A percentile compares a stretch with the other conserved stretches of the same genome.
These are phyloP conservation scores for Tremella yokohamensis DNA, from an alignment of 768 basidiomycete genomes.

Conservation along the genomic window DNA sequence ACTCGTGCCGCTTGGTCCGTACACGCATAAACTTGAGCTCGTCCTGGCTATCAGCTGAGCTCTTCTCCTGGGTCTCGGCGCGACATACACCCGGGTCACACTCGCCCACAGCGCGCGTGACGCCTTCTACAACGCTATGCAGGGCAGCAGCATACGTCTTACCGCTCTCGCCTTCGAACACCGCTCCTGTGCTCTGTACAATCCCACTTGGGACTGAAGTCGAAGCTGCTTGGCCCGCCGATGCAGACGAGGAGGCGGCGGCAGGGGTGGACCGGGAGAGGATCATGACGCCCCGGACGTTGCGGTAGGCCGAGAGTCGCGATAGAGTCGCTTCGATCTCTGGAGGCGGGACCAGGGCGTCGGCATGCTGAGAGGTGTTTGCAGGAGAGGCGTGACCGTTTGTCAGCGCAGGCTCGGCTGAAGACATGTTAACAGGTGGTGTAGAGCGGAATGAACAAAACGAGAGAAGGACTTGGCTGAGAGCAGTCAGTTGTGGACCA, in stretches of 20 bases:
- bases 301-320: slow-evolving; percentile 71
- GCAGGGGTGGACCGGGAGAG: slow-evolving; percentile 60
- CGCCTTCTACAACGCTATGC: slow-evolving; percentile 67
- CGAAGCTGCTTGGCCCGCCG: slow-evolving; percentile 7
- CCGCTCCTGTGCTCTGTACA: slow-evolving; percentile 61
- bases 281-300: slow-evolving; percentile 81
- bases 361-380: no score
- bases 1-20: slow-evolving; percentile 82
- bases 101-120: slow-evolving; percentile 74
- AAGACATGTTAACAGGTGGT: no score
- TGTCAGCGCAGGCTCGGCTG: no score
- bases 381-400: no score
- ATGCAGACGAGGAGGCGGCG: no score
- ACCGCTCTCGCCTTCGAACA: slow-evolving; percentile 49
- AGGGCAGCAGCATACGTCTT: slow-evolving; percentile 44
- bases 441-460: no score
- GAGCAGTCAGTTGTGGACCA: no score
- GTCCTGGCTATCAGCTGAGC: slow-evolving; percentile 58
- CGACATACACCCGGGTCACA: slow-evolving; percentile 61
- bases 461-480: no score
- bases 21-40: slow-evolving; percentile 84
- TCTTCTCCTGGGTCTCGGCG: neutral
- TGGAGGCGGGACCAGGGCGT: slow-evolving; percentile 57
- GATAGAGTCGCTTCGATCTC: slow-evolving; percentile 78
- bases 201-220: slow-evolving; percentile 52